Conservation (phyloP, 768 basidiomycete species). For the Kwoniella bestiolae region DNA sequence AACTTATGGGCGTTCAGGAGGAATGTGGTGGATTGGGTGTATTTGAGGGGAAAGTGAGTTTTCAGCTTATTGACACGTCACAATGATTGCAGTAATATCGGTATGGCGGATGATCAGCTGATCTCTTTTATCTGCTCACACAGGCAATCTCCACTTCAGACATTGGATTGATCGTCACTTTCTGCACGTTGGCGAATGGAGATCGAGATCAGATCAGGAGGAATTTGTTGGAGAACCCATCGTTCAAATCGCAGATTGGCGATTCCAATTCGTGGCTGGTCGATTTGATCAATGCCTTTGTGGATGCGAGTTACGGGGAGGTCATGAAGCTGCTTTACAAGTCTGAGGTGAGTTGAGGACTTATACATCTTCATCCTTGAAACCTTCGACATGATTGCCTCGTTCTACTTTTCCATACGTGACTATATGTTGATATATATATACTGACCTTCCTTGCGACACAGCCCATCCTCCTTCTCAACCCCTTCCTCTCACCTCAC, state of each 20-base stretch:
- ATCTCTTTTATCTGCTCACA: neutral
- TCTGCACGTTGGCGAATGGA: slow-evolving; percentile 81
- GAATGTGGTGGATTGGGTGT: slow-evolving; percentile 66
- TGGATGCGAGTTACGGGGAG: slow-evolving; percentile 81
- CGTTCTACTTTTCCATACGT: no score
- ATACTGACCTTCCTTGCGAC: no score
- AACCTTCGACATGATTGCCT: no score
- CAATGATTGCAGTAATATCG: neutral
- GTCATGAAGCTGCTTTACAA: slow-evolving; percentile 74
- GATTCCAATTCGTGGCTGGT: slow-evolving; percentile 86
- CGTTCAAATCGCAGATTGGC: slow-evolving; percentile 69
- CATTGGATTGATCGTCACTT: slow-evolving; percentile 80
- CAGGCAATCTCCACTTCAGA: slow-evolving; percentile 80
- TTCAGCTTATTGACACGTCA: neutral
- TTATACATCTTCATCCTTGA: no score
- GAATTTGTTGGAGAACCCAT: slow-evolving; percentile 67
- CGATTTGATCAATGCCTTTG: slow-evolving; percentile 82
- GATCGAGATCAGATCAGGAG: slow-evolving; percentile 71
- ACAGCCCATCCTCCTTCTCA: slow-evolving; percentile 76
- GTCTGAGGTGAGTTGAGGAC: slow-evolving; percentile 74
- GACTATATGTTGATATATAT: no score
- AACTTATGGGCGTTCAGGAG: slow-evolving; percentile 67
- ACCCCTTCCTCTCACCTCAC: slow-evolving; percentile 76
- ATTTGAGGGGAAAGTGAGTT: slow-evolving; percentile 72
- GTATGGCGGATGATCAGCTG: neutral